A percentile compares a stretch with the other conserved stretches of the same genome.
Evolutionary conservation across 768 basidiomycete genomes (phyloP).

Genomic region (Cystobasidium tubakii): DNA sequence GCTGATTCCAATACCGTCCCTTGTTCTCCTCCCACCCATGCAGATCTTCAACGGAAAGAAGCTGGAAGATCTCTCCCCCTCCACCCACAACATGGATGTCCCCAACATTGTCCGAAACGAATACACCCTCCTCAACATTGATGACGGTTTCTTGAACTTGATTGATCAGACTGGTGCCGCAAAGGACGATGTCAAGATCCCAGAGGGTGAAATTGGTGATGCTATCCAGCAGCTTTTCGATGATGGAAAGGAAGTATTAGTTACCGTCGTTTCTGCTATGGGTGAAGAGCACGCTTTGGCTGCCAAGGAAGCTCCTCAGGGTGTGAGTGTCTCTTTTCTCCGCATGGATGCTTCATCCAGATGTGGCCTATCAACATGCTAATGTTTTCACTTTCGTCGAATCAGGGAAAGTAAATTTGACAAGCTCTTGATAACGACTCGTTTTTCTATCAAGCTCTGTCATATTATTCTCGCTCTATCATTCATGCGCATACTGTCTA

Average conservation of each 20-base stretch:
- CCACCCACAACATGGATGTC: constrained; percentile 99
- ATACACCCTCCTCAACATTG: constrained; percentile 68
- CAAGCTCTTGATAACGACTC: not conserved
- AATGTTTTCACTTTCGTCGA: not conserved
- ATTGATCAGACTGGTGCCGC: constrained; percentile 67
- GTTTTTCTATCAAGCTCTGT: not conserved
- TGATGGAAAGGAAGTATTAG: constrained; percentile 63
- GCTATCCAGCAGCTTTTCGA: constrained; percentile 69
- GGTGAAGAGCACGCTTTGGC: constrained; percentile 85
- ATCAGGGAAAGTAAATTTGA: constrained; percentile 5
- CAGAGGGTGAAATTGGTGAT: constrained; percentile 73
- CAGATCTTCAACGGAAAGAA: constrained; percentile 99
- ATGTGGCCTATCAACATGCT: too few relatives aligned
- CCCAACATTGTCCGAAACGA: constrained; percentile 85
- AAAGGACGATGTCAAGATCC: constrained; percentile 82
- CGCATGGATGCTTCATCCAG: too few relatives aligned
- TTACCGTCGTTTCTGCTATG: constrained; percentile 80
- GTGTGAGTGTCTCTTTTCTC: constrained; percentile 39
- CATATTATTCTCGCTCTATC: not conserved
- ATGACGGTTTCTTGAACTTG: constrained; percentile 60
- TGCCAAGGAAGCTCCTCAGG: constrained; percentile 80
- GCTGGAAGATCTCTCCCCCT: constrained; percentile 72
- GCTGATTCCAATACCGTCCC: constrained; percentile 13
- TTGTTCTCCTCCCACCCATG: not conserved
- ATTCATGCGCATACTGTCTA: not conserved